Evolutionary conservation across 2,329 filamentous ascomycete species (phyloP).

Genomic region (Cladosporium sp.): DNA sequence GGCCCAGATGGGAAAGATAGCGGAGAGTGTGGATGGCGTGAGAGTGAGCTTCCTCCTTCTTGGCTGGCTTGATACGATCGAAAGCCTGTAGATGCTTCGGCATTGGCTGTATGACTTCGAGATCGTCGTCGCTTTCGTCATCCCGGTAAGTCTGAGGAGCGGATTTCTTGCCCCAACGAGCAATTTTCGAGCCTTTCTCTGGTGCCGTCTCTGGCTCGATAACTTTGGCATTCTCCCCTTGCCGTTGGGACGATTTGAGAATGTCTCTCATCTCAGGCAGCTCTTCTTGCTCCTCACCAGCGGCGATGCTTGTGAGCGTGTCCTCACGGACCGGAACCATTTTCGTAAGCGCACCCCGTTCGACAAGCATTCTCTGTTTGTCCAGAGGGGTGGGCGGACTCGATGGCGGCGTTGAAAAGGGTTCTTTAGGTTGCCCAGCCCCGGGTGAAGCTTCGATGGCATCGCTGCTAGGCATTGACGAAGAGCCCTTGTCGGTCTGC

Average conservation of each 20-base stretch:
- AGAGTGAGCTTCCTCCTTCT: conserved; percentile 23
- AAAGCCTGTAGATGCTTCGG: conserved; percentile 27
- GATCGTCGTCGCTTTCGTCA: conserved; percentile 42
- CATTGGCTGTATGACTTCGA: conserved; percentile 56
- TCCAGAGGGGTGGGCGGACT: conserved; percentile 38
- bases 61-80: conserved; percentile 33
- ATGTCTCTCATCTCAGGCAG: conserved; percentile 26
- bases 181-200: conserved; percentile 24
- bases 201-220: neutral
- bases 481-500: conserved; percentile 18
- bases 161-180: conserved; percentile 31
- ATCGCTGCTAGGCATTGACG: conserved; percentile 29
- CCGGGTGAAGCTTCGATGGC: conserved; percentile 16
- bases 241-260: conserved; percentile 24
- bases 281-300: conserved; percentile 23
- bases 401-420: conserved; percentile 38
- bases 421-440: conserved; percentile 17
- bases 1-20: conserved; percentile 31
- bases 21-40: conserved; percentile 30
- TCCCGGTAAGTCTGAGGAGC: conserved; percentile 38
- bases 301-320: conserved; percentile 21
- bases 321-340: conserved; percentile 28
- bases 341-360: conserved; percentile 30
- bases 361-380: conserved; percentile 27
- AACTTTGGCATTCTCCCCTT: neutral